Base-by-base conservation (phyloP, 73 alveolate species). In the Uronychia binucleata region DNA sequence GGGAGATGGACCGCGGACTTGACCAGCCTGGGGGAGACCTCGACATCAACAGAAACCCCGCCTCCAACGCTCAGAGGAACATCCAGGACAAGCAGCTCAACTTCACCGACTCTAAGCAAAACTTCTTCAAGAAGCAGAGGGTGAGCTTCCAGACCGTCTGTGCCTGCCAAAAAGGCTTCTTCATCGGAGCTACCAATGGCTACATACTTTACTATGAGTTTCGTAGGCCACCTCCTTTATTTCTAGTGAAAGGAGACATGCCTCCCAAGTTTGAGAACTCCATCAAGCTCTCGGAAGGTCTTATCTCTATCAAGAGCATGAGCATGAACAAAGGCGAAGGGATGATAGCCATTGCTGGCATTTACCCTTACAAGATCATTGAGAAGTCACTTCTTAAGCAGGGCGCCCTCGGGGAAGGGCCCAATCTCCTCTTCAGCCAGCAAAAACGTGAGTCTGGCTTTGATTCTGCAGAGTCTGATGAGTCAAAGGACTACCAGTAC, bases 201-300 rank as follows among this genome's bases (percentile, higher is more conserved):
- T 88, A 83, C 79, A 59, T 88, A 1, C 31, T 88, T 1, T 86
- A 75, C 34, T 88, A 82, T 59, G 91, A 88, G 58, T 77, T 85
- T 58, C 81, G 77, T 27, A n/a, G n/a, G n/a, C n/a, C n/a, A n/a
- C n/a, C n/a, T n/a, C n/a, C n/a, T n/a, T n/a, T n/a, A n/a, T n/a
- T n/a, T n/a, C n/a, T n/a, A n/a, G n/a, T 46, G 5, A 85, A 77
- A 25, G 60, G 74, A 31, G 86, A 85, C 77, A 32, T 28, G 46
- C 81, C 57, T 30, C 86, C 91, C 0, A 77, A 85, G 30, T 31
- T 77, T 30, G 58, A 75, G 8, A 77, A 85, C 75, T 35, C 80
- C 34, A 57, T 85, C 14, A 25, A 28, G 29, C 30, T 67, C 5
- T 1, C 34, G 8, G 78, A 67, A 25, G 32, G 32, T 13, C 29